Base-by-base conservation (phyloP, 495 filamentous ascomycete species). In the Podospora comata region DNA sequence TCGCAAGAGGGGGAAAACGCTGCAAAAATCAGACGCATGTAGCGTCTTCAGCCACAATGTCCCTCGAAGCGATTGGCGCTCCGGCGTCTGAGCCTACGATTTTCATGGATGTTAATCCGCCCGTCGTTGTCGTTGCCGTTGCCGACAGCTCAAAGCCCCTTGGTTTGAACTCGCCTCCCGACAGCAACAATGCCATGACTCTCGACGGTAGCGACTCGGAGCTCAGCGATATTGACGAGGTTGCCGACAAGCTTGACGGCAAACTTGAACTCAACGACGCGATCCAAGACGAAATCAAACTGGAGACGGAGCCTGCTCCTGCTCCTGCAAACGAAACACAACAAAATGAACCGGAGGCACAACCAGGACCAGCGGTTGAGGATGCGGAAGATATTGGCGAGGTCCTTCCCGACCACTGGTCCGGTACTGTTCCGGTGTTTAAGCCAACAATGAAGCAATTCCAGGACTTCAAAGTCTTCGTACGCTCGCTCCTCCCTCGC, bases 401-500 rank as follows among this genome's bases (percentile, higher is more conserved):
- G n/a, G 78, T 91, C 66, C 81, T 87, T 67, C 95, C 95, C 3
- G 92, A 93, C 73, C 89, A 97, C 77, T 97, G 90, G 80, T 95
- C 92, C 72, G 92, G 93, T 72, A 92, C 87, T 70, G 90, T 99
- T 27, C 96, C 95, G 16, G 91, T 99, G 26, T 99, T 99, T 82
- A 93, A 89, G 76, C 95, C 95, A 84, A 92, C 90, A 60, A 94
- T 97, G 92, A 86, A 90, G 60, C 93, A 99, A 81, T 99, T 98
- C 80, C 85, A 86, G 65, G 91, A 91, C 77, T 99, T 99, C 80
- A 91, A 92, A 77, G 84, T 84, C 68, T 98, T 93, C 69, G 86
- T 88, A 82, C 39, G 84, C 79, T 26, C 34, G 18, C 34, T 19
- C 64, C 9, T 19, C n/a, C 27, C 55, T 18, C 61, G 28, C 48